Conservation (phyloP, 345 rosid species). For the Eucalyptus cloeziana region DNA sequence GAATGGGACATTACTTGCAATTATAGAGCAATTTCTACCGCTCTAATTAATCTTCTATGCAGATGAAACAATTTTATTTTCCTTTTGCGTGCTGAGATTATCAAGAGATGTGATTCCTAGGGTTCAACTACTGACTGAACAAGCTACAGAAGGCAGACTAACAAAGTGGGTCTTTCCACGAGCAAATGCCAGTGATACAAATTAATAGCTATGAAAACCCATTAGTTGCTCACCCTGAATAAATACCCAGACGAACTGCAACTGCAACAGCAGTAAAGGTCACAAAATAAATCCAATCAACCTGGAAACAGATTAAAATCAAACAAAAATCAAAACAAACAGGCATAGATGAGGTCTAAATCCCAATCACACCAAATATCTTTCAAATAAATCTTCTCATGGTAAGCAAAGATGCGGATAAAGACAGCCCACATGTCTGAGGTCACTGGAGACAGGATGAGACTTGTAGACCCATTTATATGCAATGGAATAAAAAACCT, state of each 20-base stretch:
- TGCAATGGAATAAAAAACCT: neutral
- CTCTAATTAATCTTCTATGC: neutral
- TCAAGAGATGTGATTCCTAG: neutral
- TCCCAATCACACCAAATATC: neutral
- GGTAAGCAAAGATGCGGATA: slow-evolving; percentile 40
- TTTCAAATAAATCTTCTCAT: slow-evolving; percentile 44
- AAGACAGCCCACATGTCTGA: slow-evolving; percentile 76
- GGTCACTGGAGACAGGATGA: slow-evolving; percentile 74
- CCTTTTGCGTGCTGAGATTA: neutral
- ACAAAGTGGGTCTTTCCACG: neutral
- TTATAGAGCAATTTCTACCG: neutral
- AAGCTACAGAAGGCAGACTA: neutral
- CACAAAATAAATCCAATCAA: slow-evolving; percentile 81
- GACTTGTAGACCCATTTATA: slow-evolving; percentile 74
- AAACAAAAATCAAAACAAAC: neutral
- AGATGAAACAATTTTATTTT: neutral
- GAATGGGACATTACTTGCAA: neutral
- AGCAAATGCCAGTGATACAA: neutral
- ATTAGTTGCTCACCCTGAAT: neutral
- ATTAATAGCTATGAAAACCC: neutral
- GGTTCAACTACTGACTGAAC: neutral
- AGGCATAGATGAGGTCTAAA: neutral
- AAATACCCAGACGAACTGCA: slow-evolving; percentile 23
- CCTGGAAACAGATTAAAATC: slow-evolving; percentile 10
- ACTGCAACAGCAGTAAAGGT: slow-evolving; percentile 61